Evolutionary conservation across 352 stramenopile genomes (phyloP).

Genomic region (Phytophthora citrophthora): DNA sequence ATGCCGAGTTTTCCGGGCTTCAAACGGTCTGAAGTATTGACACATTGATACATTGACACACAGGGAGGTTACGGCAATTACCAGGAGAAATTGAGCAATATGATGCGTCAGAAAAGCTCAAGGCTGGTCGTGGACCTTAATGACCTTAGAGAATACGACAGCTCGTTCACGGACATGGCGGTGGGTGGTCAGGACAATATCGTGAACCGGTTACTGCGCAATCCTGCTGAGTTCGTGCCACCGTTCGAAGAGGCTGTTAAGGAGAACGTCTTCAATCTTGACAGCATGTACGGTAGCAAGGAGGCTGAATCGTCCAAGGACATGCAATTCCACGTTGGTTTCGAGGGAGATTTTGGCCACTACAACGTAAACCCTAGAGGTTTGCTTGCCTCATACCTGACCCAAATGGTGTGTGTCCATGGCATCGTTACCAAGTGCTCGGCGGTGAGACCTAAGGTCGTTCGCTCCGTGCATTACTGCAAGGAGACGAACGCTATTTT

Average conservation of each 20-base stretch:
- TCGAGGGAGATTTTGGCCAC: conserved; percentile 94
- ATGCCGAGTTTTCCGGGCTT: neutral
- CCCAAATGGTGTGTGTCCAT: conserved; percentile 98
- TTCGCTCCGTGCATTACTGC: conserved; percentile 98
- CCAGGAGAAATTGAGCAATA: conserved; percentile 77
- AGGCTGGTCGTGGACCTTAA: conserved; percentile 91
- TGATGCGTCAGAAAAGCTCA: conserved; percentile 78
- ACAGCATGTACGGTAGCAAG: conserved; percentile 84
- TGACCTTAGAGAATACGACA: conserved; percentile 91
- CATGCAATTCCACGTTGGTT: conserved; percentile 89
- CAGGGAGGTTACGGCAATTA: conserved; percentile 82
- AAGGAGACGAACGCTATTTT: conserved; percentile 94
- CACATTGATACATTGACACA: conserved; percentile 9
- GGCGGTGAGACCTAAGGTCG: conserved; percentile 97
- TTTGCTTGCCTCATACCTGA: conserved; percentile 91
- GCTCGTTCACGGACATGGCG: conserved; percentile 71
- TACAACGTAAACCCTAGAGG: conserved; percentile 94
- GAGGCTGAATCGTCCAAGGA: conserved; percentile 71
- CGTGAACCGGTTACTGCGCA: conserved; percentile 69
- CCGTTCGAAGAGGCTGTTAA: conserved; percentile 87
- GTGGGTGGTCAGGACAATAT: conserved; percentile 76
- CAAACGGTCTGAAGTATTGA: neutral
- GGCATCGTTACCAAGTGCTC: conserved; percentile 99
- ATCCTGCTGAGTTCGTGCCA: conserved; percentile 84
- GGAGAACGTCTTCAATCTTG: conserved; percentile 80